Percentiles rank a stretch among this genome's conserved stretches.
phyloP scores from a whole-genome alignment of 192 early-diverging fungal genomes.

The Paraglomus occultum region DNA sequence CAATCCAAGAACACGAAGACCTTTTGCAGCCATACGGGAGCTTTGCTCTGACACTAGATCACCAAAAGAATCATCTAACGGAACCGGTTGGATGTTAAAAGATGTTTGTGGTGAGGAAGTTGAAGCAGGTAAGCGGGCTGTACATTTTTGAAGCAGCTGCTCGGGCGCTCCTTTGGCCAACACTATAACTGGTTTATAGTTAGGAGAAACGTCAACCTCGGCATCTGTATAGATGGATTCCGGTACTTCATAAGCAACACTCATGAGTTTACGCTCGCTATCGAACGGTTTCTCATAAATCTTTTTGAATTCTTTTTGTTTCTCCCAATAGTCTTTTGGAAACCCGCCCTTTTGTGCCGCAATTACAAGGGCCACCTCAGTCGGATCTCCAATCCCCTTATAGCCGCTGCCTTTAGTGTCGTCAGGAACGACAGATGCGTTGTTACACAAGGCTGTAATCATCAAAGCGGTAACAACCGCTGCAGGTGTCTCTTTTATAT shows the following conservation, averaged over 20 bases:
- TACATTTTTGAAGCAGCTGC: constrained; percentile 72
- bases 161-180: constrained; percentile 94
- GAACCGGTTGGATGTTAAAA: constrained; percentile 28
- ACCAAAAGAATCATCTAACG: constrained; percentile 61
- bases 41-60: constrained; percentile 60
- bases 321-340: constrained; percentile 59
- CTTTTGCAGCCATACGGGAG: constrained; percentile 75
- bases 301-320: constrained; percentile 57
- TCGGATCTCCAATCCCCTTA: constrained; percentile 86
- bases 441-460: constrained; percentile 83
- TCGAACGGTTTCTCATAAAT: constrained; percentile 86
- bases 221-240: not conserved
- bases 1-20: constrained; percentile 87
- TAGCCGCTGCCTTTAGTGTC: constrained; percentile 51
- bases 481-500: constrained; percentile 41
- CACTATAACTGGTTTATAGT: constrained; percentile 48
- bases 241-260: constrained; percentile 62
- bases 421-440: constrained; percentile 67
- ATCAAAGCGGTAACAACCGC: constrained; percentile 65
- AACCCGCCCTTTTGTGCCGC: constrained; percentile 84
- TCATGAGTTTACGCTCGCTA: constrained; percentile 96
- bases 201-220: constrained; percentile 19
- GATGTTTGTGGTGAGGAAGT: constrained; percentile 26
- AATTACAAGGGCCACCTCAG: constrained; percentile 86
- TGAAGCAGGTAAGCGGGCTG: constrained; percentile 45